Base-by-base conservation (phyloP, 495 filamentous ascomycete species). In the Tetracladium setigerum region DNA sequence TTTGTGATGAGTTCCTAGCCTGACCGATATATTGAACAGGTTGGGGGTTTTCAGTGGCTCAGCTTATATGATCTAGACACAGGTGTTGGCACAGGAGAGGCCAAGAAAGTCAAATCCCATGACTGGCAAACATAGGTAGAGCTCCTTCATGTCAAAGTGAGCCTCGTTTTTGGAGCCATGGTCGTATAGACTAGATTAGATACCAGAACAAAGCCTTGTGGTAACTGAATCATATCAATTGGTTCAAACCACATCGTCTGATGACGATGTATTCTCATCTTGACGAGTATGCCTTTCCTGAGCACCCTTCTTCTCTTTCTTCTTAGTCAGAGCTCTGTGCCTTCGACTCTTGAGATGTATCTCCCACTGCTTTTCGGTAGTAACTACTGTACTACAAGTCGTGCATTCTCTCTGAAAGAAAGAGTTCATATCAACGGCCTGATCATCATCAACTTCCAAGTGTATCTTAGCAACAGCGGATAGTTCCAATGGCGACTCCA, bases 281-380 rank as follows among this genome's bases (percentile, higher is more conserved):
- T 19, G 39, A 37, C 15, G 38, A 27, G 38, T 30, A 38, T 35
- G 49, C 41, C 30, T 54, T 52, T 31, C 30, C 15, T 34, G 48
- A 5, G 15, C 38, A 17, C 18, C 30, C 36, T 54, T 53, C 24
- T 43, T 54, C n/a, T 41, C 19, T 16, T 31, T 38, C 49, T 48
- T 61, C 50, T 62, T 59, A n/a, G 52, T 27, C 0, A 40, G 55
- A 16, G 62, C 58, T 37, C 51, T 46, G 54, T 95, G 88, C 27
- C 63, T 67, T 41, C 73, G 72, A 47, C 89, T 81, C 46, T 76
- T 78, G 5, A 89, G 57, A 63, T 98, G 92, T 34, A 67, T 65
- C 27, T 76, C 61, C 89, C 90, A 97, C 49, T 88, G 74, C 37
- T 82, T 74, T 56, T 87, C 77, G 1, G 77, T 82, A 31, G 80